Evolutionary conservation across 73 alveolate genomes (phyloP).

Genomic region (Tetrahymena elliotti): DNA sequence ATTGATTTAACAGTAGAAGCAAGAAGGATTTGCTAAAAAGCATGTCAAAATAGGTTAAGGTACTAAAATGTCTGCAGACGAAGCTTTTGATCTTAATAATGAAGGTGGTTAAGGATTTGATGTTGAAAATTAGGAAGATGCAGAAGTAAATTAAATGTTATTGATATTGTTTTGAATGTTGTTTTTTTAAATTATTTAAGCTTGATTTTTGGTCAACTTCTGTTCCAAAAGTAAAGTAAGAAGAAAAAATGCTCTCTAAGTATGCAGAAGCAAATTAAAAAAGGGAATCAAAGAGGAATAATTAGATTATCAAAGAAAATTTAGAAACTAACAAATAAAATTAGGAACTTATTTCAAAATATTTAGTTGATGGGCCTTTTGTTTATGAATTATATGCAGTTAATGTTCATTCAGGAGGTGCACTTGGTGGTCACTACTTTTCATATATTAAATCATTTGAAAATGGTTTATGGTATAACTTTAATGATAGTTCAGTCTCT

Average conservation of each 20-base stretch:
- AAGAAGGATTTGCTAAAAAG: not conserved
- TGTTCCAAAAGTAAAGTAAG: not conserved
- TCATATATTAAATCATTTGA: conserved; percentile 87
- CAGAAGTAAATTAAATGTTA: conserved; percentile 6
- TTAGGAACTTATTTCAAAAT: conserved; percentile 49
- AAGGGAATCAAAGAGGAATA: not conserved
- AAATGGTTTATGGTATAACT: conserved; percentile 85
- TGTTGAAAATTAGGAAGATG: conserved; percentile 10
- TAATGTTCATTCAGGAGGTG: conserved; percentile 92
- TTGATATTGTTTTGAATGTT: not conserved
- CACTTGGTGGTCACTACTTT: conserved; percentile 94
- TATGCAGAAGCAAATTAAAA: not conserved
- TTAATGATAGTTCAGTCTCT: conserved; percentile 79
- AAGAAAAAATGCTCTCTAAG: not conserved
- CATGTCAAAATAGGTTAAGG: not conserved
- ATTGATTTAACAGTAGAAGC: not conserved
- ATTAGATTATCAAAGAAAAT: not conserved
- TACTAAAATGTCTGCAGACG: conserved; percentile 20
- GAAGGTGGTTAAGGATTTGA: conserved; percentile 4
- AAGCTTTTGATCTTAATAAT: conserved; percentile 20
- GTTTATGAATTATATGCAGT: conserved; percentile 90
- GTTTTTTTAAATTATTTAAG: not conserved
- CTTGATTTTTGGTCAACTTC: not conserved
- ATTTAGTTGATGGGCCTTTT: conserved; percentile 72
- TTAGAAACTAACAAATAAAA: conserved; percentile 21